Base-by-base conservation (phyloP, 257 asterid genomes). In the Verbascum thapsus region DNA sequence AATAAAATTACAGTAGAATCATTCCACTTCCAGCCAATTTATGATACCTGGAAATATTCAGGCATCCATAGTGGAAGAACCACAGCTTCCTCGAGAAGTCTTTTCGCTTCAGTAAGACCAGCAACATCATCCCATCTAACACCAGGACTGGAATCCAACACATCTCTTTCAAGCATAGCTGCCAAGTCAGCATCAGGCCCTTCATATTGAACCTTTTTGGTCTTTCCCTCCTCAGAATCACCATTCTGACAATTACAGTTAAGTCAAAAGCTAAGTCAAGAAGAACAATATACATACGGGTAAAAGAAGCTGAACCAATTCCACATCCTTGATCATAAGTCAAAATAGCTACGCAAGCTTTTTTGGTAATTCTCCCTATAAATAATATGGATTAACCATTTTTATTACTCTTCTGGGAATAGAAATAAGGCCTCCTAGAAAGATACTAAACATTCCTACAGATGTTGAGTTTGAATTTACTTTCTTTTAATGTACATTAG, bases 51-150 rank as follows among this genome's bases (percentile, higher is more conserved):
- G 77, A 94, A 94, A 78, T 94, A 94, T 71, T 94, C 99, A 37
- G 99, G 99, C 99, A 94, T 94, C 97, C 94, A 94, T 15, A 94
- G 67, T 12, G 99, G 99, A 72, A 94, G 99, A 72, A 94, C 99
- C 68, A 94, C 99, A 71, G 99, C 99, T 83, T 94, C 99, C 82
- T 94, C 99, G 35, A 90, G 66, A 77, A 94, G 97, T 76, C 99
- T 75, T 75, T 94, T 94, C 48, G 99, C 99, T 80, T 94, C 99
- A 62, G 76, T 84, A 61, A 94, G 81, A 70, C 99, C 99, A 48
- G 99, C 99, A 56, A 94, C 97, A 69, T 94, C 99, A 48, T 87
- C 97, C 99, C 99, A 94, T 75, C 97, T 83, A 66, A 94, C 97
- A 51, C 99, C 99, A 63, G 99, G 97, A 67, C 76, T 82, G 50